Evolutionary conservation across 345 rosid genomes (phyloP), one percentile per base, ranked within the genome.

Genomic region (Salix arbutifolia): DNA sequence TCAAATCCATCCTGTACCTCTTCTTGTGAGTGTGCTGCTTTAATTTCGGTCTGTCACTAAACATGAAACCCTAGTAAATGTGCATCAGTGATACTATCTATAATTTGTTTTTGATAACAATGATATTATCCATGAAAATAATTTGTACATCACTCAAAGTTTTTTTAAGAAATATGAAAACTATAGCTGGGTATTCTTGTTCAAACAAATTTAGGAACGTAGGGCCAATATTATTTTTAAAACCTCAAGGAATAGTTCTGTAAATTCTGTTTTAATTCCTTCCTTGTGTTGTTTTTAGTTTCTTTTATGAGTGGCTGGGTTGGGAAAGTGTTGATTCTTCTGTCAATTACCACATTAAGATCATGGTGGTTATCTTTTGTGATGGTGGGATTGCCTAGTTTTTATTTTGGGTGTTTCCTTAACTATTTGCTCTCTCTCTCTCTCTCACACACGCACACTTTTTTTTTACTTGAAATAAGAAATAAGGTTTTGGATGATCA

Each of bases 21-120:
- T 50, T 81, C 74, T 37, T 44, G 98, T 94, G 80, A 86, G 91
- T 75, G 21, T 67, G 26, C 76, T 28, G 66, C 17, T 42, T 52
- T 75, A 44, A 1, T 78, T 53, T 71, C 44, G 33, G 19, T 72
- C 53, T n/a, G 31, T 69, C 52, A 19, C 69, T 4, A n/a, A 58
- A 13, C 37, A 23, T 40, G 67, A 64, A 53, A 53, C 60, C 7
- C 60, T 2, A 53, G 60, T 53, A 7, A 53, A 53, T 53, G 60
- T 8, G 19, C 3, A 53, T 53, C 25, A 53, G 8, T 33, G 23
- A 53, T 18, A 7, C 25, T 53, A 53, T 21, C 33, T 31, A 31
- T 31, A 31, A 31, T 31, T 0, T 65, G 42, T 13, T 65, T 17
- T 65, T 65, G 69, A 3, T 65, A 16, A 76, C 60, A 56, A 58